A percentile compares a stretch with the other conserved stretches of the same genome.
Conservation (phyloP, 148 eudicot species). For the Amaranthus palmeri region DNA sequence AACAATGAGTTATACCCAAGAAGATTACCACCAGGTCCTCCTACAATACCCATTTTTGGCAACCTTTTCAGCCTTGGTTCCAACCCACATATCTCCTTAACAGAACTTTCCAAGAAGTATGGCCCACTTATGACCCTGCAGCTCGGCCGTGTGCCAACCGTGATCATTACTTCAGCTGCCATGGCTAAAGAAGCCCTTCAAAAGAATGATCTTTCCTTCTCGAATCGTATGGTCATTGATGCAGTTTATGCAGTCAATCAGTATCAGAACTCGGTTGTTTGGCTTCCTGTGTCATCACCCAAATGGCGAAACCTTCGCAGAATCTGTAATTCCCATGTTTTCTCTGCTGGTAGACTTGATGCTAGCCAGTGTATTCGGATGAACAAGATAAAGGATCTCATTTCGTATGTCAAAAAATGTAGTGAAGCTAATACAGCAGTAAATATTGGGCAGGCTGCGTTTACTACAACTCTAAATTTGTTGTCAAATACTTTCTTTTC, state of each 20-base stretch:
- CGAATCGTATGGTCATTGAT: constrained; percentile 21
- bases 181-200: constrained; percentile 42
- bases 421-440: constrained; percentile 25
- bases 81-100: constrained; percentile 35
- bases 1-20: neutral
- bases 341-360: constrained; percentile 30
- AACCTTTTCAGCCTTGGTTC: constrained; percentile 37
- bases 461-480: constrained; percentile 30
- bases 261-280: constrained; percentile 25
- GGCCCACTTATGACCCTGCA: constrained; percentile 45
- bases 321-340: constrained; percentile 29
- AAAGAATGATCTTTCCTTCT: constrained; percentile 30
- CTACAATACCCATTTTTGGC: constrained; percentile 34
- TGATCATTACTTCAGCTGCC: constrained; percentile 33
- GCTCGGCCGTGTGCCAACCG: constrained; percentile 31
- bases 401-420: constrained; percentile 18
- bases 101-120: constrained; percentile 31
- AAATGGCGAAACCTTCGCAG: constrained; percentile 41
- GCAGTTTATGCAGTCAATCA: constrained; percentile 22
- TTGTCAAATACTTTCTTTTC: constrained; percentile 37
- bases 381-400: constrained; percentile 22
- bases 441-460: constrained; percentile 31
- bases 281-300: constrained; percentile 18
- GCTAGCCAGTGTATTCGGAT: constrained; percentile 17
- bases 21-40: constrained; percentile 43